These are phyloP conservation scores for Vitis rotundifolia DNA, from an alignment of 164 flowering plant species.

Conservation along the genomic window DNA sequence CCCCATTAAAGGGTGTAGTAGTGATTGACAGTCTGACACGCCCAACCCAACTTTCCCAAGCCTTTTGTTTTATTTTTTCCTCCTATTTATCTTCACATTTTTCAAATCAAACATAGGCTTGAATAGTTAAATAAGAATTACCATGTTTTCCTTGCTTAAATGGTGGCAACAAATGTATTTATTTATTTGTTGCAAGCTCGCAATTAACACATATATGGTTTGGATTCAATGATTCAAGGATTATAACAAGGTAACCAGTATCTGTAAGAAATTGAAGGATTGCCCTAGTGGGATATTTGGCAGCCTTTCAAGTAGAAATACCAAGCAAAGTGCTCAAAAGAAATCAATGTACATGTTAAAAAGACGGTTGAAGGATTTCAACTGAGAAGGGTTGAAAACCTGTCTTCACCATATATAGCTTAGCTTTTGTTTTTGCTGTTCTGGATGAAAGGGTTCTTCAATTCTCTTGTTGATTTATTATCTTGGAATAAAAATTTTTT, in stretches of 20 bases:
- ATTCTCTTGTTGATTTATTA: neutral
- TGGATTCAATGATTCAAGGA: too few relatives aligned
- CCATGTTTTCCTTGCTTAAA: too few relatives aligned
- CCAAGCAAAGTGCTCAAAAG: slow-evolving; percentile 74
- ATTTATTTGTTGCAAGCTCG: too few relatives aligned
- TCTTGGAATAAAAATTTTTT: neutral
- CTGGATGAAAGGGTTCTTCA: slow-evolving; percentile 2
- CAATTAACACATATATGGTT: too few relatives aligned
- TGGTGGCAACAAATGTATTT: too few relatives aligned
- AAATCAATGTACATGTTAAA: slow-evolving; percentile 86
- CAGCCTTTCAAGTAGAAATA: slow-evolving; percentile 66
- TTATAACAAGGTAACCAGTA: slow-evolving; percentile 68
- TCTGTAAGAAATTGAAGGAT: slow-evolving; percentile 85
- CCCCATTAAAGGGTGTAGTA: too few relatives aligned
- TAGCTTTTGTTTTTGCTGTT: slow-evolving; percentile 3
- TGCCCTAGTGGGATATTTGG: slow-evolving; percentile 84
- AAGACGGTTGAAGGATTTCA: slow-evolving; percentile 80
- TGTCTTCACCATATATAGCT: neutral
- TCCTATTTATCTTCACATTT: too few relatives aligned
- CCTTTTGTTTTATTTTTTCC: too few relatives aligned
- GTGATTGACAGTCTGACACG: too few relatives aligned
- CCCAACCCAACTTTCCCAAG: too few relatives aligned
- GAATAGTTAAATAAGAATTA: too few relatives aligned
- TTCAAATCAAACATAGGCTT: too few relatives aligned
- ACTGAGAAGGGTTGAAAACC: slow-evolving; percentile 31